Base-by-base conservation (phyloP, 129 eudicot genomes). In the Tagetes erecta region DNA sequence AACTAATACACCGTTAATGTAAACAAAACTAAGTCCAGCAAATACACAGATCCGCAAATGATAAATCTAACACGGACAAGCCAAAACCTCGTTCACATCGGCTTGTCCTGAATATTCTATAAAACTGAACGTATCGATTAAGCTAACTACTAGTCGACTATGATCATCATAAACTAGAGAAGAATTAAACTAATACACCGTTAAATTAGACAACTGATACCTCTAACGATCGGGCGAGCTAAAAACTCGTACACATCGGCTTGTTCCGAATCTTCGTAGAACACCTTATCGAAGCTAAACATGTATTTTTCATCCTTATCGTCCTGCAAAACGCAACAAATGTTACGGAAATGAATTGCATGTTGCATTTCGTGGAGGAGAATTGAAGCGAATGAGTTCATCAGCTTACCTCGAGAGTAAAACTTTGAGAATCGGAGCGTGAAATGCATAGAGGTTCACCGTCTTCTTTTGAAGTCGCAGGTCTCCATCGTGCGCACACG, bases 401-500 rank as follows among this genome's bases (percentile, higher is more conserved):
- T 66, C 34, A 52, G 66, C 47, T 63, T 63, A 91, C 98, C 98
- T 89, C 84, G 89, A 92, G 74, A 50, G 87, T 64, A 71, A 92
- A 92, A 6, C 70, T 57, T 60, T 84, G 92, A 58, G 89, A 81
- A 72, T 92, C 94, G 4, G 86, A 67, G 67, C 77, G 76, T 52
- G 78, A 78, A 77, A 92, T 73, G 85, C 84, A 84, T 69, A 86
- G 65, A 51, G 57, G 8, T 76, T 84, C 87, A 42, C 88, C 95
- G 12, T 77, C 83, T 55, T 87, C 87, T 64, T 74, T 85, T 3
- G 81, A 68, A 78, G 71, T 86, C 63, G 83, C 76, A 74, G 95
- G 96, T 58, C 98, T 80, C 82, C 87, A 92, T 65, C 90, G 83
- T 38, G 90, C 92, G 79, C 95, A 87, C 12, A 92, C 95, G 51